Percentiles rank a stretch among this genome's conserved stretches.
These are phyloP conservation scores for Aristolochia contorta DNA, from an alignment of 164 flowering plant genomes.

Conservation along the genomic window DNA sequence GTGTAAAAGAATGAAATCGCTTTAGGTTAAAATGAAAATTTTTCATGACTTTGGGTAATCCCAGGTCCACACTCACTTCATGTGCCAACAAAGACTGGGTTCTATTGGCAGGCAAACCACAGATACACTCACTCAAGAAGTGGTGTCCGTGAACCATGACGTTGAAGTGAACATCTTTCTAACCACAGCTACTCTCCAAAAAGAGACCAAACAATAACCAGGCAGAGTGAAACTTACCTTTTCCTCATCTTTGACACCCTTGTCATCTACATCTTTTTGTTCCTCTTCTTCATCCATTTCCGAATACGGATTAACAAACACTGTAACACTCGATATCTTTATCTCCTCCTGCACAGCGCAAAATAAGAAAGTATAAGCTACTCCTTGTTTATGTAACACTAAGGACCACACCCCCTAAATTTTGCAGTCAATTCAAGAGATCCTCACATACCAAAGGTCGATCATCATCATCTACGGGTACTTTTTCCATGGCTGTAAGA, in stretches of 20 bases:
- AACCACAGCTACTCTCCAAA: background rate
- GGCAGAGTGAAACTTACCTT: slow-evolving; percentile 28
- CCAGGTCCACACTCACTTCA: background rate
- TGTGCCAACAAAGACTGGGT: background rate
- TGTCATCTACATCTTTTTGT: slow-evolving; percentile 40
- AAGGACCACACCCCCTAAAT: background rate
- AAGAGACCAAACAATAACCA: background rate
- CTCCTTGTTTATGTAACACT: background rate
- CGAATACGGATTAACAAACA: slow-evolving; percentile 82
- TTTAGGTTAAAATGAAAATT: background rate
- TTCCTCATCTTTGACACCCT: slow-evolving; percentile 42
- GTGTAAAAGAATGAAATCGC: slow-evolving; percentile 8
- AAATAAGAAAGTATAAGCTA: background rate
- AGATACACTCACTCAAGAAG: background rate
- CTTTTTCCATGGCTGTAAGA: slow-evolving; percentile 82
- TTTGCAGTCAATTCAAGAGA: background rate
- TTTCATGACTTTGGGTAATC: too few species aligned
- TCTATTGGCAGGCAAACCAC: background rate
- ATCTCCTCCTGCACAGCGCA: slow-evolving; percentile 70
- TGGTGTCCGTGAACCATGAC: background rate
- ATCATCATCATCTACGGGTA: slow-evolving; percentile 85
- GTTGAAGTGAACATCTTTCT: background rate
- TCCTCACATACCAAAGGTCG: slow-evolving; percentile 63
- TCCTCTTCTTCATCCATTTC: slow-evolving; percentile 81
- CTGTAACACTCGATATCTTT: slow-evolving; percentile 56